phyloP scores from a whole-genome alignment of 495 filamentous ascomycete genomes.

The Bombardia bombarda region DNA sequence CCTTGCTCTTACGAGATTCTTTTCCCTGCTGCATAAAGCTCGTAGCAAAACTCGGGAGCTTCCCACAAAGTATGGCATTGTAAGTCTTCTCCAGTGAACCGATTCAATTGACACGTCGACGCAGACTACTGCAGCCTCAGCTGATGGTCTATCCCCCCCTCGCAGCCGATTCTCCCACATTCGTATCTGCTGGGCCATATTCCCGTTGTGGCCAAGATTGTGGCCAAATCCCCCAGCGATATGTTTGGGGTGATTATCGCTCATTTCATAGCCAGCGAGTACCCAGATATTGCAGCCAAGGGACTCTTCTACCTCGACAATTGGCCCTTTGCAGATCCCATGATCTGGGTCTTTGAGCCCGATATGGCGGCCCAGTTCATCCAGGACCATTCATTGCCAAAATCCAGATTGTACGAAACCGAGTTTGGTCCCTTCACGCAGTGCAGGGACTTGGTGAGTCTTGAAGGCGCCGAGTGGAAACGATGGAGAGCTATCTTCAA shows the following conservation, averaged over 20 bases:
- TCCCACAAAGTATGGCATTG: conserved; percentile 19
- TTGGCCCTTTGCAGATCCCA: conserved; percentile 33
- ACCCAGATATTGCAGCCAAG: conserved; percentile 16
- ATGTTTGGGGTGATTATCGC: conserved; percentile 12
- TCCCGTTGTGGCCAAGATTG: conserved; percentile 13
- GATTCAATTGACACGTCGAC: too few relatives aligned
- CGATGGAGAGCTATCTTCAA: conserved; percentile 34
- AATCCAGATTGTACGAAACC: conserved; percentile 15
- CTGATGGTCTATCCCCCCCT: too few relatives aligned
- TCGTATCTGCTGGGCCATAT: conserved; percentile 33
- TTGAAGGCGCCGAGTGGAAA: conserved; percentile 35
- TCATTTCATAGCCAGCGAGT: conserved; percentile 12
- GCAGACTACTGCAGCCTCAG: too few relatives aligned
- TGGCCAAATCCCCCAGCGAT: conserved; percentile 15
- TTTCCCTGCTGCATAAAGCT: conserved; percentile 17
- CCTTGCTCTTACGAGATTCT: conserved; percentile 8
- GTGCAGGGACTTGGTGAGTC: conserved; percentile 25
- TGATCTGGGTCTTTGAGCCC: conserved; percentile 27
- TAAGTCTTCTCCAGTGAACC: too few relatives aligned
- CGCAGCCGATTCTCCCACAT: conserved; percentile 28
- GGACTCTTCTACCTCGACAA: conserved; percentile 35
- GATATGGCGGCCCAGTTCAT: conserved; percentile 29
- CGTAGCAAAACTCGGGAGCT: conserved; percentile 19
- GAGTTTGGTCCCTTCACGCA: conserved; percentile 28
- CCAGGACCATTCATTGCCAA: conserved; percentile 24